Percentiles rank a stretch among this genome's conserved stretches.
Conservation (phyloP, 2,329 filamentous ascomycete genomes). For the Colletotrichum euphorbiae region DNA sequence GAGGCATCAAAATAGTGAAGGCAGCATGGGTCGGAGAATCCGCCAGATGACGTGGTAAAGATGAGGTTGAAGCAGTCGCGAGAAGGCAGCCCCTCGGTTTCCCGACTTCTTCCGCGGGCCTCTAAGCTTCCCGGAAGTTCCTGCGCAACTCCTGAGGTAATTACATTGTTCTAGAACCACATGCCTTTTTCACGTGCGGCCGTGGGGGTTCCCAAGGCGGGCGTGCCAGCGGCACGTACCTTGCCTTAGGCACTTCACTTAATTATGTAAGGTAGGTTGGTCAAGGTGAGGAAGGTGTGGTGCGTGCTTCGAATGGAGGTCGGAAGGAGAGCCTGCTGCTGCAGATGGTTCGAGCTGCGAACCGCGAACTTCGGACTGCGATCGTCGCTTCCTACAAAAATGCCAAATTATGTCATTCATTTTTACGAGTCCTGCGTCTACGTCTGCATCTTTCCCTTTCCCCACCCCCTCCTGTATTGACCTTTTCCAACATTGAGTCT, state of each 20-base stretch:
- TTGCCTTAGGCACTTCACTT: too few species aligned
- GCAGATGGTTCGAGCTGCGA: not conserved
- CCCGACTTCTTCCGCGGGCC: conserved; percentile 6
- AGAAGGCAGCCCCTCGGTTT: not conserved
- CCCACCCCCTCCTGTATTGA: not conserved
- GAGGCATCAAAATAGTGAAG: not conserved
- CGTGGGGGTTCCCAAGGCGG: conserved; percentile 19
- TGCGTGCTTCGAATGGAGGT: not conserved
- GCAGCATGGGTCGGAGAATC: not conserved
- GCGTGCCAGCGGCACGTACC: not conserved
- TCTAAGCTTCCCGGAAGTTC: too few species aligned
- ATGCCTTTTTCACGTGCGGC: not conserved
- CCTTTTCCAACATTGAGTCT: not conserved
- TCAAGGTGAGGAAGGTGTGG: not conserved
- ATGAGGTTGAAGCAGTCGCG: not conserved
- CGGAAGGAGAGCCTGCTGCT: not conserved
- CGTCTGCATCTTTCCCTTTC: not conserved
- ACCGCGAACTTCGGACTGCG: too few species aligned
- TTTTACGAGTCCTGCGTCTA: not conserved
- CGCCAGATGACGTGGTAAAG: not conserved
- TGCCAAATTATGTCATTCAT: not conserved
- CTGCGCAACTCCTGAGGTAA: conserved; percentile 14
- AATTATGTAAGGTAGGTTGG: too few species aligned
- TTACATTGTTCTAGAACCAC: conserved; percentile 10
- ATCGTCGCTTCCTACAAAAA: not conserved